These are phyloP conservation scores for Antrodiella citrinella DNA, from an alignment of 768 basidiomycete species.

Conservation along the genomic window DNA sequence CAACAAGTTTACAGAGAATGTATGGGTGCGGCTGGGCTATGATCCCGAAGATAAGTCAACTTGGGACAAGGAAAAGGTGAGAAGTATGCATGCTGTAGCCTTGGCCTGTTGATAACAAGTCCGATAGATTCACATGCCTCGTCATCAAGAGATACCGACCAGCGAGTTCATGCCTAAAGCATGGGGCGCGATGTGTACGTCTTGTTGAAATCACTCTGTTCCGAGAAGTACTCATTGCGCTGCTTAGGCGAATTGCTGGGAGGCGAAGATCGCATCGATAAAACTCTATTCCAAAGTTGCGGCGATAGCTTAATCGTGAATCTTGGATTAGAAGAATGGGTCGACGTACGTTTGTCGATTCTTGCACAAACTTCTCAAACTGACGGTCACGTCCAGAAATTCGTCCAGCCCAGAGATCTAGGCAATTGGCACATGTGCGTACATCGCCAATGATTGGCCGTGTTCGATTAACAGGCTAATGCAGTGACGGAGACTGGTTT, in stretches of 20 bases:
- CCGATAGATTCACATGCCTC: constrained; percentile 24
- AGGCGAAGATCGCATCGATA: constrained; percentile 27
- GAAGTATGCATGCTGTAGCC: background rate
- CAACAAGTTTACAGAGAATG: constrained; percentile 22
- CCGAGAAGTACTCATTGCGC: constrained; percentile 2
- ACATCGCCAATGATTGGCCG: background rate
- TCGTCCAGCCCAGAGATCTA: constrained; percentile 21
- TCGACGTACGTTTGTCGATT: constrained; percentile 9
- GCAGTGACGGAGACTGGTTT: constrained; percentile 24
- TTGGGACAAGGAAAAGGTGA: constrained; percentile 24
- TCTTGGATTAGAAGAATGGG: constrained; percentile 24
- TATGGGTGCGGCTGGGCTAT: constrained; percentile 26
- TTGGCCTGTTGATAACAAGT: background rate
- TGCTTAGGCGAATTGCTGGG: constrained; percentile 26
- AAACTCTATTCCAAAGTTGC: constrained; percentile 19
- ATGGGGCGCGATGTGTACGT: constrained; percentile 16
- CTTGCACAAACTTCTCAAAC: background rate
- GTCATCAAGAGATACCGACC: constrained; percentile 18
- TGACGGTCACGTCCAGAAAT: constrained; percentile 3
- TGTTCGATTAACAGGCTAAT: background rate
- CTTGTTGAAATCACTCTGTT: background rate
- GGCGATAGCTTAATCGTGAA: constrained; percentile 31
- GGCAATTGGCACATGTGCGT: constrained; percentile 28
- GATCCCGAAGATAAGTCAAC: constrained; percentile 28
- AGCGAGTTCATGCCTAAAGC: constrained; percentile 23